A percentile compares a stretch with the other conserved stretches of the same genome.
phyloP scores from a whole-genome alignment of 2,329 filamentous ascomycete genomes.

The Epichloe elymi region DNA sequence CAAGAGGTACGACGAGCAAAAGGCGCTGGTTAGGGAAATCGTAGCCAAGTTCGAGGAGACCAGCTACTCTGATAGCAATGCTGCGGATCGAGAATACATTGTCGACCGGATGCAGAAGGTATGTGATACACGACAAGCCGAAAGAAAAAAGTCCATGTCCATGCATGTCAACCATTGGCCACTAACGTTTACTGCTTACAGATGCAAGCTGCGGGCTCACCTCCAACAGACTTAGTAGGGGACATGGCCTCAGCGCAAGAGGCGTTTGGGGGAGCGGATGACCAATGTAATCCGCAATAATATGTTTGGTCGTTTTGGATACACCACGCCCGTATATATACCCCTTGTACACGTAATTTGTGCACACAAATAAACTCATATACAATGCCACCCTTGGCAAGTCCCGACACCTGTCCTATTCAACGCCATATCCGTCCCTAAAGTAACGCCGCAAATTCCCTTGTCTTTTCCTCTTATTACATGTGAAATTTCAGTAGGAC shows the following conservation, averaged over 20 bases:
- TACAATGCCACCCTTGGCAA: not conserved
- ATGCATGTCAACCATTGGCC: not conserved
- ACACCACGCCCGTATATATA: conserved; percentile 14
- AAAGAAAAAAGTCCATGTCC: not conserved
- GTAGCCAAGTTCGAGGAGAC: conserved; percentile 76
- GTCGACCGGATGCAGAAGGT: conserved; percentile 98
- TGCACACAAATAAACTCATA: not conserved
- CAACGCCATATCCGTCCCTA: not conserved
- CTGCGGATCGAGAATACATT: conserved; percentile 76
- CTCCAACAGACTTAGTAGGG: conserved; percentile 80
- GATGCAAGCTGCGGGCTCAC: conserved; percentile 95
- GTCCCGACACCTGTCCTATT: not conserved
- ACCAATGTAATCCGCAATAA: conserved; percentile 50
- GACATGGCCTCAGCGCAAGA: conserved; percentile 79
- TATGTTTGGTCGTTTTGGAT: conserved; percentile 11
- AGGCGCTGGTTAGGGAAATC: conserved; percentile 70
- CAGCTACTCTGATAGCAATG: conserved; percentile 69
- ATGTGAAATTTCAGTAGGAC: not conserved
- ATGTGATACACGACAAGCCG: conserved; percentile 14
- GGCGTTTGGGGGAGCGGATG: conserved; percentile 46
- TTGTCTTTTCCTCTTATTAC: not conserved
- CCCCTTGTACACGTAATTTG: conserved; percentile 9
- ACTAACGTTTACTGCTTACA: conserved; percentile 21
- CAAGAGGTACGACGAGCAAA: conserved; percentile 70
- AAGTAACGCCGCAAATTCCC: conserved; percentile 7